These are phyloP conservation scores for Microcos paniculata DNA, from an alignment of 345 rosid species.

Conservation along the genomic window DNA sequence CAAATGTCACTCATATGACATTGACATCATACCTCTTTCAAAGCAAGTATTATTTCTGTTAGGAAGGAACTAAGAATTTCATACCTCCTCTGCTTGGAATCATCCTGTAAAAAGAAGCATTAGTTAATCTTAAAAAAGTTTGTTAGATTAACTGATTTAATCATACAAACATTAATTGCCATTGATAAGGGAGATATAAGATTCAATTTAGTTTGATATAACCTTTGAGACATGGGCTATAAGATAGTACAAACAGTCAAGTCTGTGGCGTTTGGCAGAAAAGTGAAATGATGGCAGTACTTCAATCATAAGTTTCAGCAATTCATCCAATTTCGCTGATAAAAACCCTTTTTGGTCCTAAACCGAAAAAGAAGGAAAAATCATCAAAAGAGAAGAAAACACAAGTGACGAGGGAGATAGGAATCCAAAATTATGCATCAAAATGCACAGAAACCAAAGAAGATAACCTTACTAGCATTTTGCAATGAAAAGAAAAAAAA, in stretches of 20 bases:
- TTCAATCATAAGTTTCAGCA: conserved; percentile 71
- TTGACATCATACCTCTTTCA: conserved; percentile 74
- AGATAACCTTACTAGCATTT: neutral
- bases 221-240: conserved; percentile 67
- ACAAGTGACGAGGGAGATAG: neutral
- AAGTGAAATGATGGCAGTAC: conserved; percentile 72
- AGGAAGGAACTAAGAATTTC: conserved; percentile 68
- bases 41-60: conserved; percentile 81
- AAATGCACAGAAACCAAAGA: conserved; percentile 11
- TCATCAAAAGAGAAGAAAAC: neutral
- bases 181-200: conserved; percentile 9
- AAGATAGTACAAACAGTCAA: conserved; percentile 82
- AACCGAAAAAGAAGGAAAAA: conserved; percentile 4
- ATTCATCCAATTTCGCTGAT: conserved; percentile 59
- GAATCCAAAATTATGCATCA: neutral
- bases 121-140: conserved; percentile 7
- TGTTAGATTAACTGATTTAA: neutral
- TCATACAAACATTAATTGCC: neutral
- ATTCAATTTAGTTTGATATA: conserved; percentile 13
- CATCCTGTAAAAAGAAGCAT: conserved; percentile 44
- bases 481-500: conserved; percentile 1
- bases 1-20: neutral
- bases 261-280: conserved; percentile 89
- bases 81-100: conserved; percentile 51
- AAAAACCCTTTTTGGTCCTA: conserved; percentile 62